Evolutionary conservation across 2,329 filamentous ascomycete species (phyloP).

Genomic region (Xylaria sp.): DNA sequence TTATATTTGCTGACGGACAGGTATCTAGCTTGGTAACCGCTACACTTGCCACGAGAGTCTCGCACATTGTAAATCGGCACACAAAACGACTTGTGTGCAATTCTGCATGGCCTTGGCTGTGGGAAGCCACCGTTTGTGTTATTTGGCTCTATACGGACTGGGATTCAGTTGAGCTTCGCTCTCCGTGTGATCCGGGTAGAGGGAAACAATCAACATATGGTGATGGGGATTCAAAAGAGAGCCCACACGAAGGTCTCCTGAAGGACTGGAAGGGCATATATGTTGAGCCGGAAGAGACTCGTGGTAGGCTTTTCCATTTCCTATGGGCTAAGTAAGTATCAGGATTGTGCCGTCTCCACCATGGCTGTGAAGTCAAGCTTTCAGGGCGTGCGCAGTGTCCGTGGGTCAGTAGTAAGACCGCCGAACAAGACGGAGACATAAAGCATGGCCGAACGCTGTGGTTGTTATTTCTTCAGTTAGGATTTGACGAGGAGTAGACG

Average conservation of each 20-base stretch:
- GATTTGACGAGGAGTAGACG: neutral
- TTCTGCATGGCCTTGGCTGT: constrained; percentile 1
- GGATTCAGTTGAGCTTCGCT: neutral
- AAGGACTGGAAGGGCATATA: constrained; percentile 2
- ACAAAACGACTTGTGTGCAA: constrained; percentile 6
- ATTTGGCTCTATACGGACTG: neutral
- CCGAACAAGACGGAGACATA: neutral
- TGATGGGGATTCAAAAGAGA: neutral
- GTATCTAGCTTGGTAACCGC: neutral
- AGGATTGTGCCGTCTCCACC: constrained; percentile 10
- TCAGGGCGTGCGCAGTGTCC: neutral
- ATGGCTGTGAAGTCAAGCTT: constrained; percentile 34
- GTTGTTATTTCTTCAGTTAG: neutral
- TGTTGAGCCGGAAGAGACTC: constrained; percentile 1
- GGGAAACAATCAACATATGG: neutral
- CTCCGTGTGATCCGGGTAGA: neutral
- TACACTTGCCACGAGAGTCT: neutral
- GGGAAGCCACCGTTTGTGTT: neutral
- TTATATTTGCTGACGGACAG: neutral
- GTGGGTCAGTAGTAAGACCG: too few species aligned
- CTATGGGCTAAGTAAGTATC: neutral
- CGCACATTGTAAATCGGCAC: neutral
- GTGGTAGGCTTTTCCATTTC: constrained; percentile 15
- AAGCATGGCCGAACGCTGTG: neutral
- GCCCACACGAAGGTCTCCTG: neutral